Percentiles rank a stretch among this genome's conserved stretches.
Conservation (phyloP, 306 rosid species). For the Neltuma alba region DNA sequence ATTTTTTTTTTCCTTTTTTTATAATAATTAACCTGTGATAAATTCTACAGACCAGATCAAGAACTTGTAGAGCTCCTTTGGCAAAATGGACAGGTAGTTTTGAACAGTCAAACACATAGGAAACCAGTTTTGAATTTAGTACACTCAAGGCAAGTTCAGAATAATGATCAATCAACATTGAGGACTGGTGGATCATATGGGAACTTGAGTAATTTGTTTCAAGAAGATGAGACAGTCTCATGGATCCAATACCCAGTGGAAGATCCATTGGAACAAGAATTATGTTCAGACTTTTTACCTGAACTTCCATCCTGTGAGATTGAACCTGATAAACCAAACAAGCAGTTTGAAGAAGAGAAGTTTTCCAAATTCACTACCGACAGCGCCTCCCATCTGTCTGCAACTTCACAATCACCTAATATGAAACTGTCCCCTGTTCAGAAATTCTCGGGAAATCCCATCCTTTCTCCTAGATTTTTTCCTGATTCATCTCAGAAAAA, state of each 20-base stretch:
- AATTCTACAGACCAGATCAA: slow-evolving; percentile 64
- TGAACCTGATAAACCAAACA: slow-evolving; percentile 50
- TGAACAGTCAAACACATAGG: slow-evolving; percentile 63
- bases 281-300: slow-evolving; percentile 57
- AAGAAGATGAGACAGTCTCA: slow-evolving; percentile 59
- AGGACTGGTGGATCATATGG: slow-evolving; percentile 47
- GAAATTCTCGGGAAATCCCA: slow-evolving; percentile 43
- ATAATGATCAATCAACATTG: slow-evolving; percentile 50
- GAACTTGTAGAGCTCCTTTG: slow-evolving; percentile 81
- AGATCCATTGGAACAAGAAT: slow-evolving; percentile 65
- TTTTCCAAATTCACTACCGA: slow-evolving; percentile 44
- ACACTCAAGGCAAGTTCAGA: slow-evolving; percentile 53
- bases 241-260: slow-evolving; percentile 75
- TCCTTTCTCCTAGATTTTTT: slow-evolving; percentile 62
- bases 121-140: slow-evolving; percentile 42
- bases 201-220: slow-evolving; percentile 55
- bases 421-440: slow-evolving; percentile 7
- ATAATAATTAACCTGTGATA: slow-evolving; percentile 20
- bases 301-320: slow-evolving; percentile 59
- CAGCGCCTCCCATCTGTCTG: slow-evolving; percentile 32
- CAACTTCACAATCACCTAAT: background rate
- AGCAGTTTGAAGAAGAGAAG: slow-evolving; percentile 52
- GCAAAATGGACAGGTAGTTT: slow-evolving; percentile 86
- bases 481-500: slow-evolving; percentile 44
- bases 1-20: slow-evolving; percentile 5